Base-by-base conservation (phyloP, 2,329 filamentous ascomycete species). In the Kalaharituber pfeilii region DNA sequence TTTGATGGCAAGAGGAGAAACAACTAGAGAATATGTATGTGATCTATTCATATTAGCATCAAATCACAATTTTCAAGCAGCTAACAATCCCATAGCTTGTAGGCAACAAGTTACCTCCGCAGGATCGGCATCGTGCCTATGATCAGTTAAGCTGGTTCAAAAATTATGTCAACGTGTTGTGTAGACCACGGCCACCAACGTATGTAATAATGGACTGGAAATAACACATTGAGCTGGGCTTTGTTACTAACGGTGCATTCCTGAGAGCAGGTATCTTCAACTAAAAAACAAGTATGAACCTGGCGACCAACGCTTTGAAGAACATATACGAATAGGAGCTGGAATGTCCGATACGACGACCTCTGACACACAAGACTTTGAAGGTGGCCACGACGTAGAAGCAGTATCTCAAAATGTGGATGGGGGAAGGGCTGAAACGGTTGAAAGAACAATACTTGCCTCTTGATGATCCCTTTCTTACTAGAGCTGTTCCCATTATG, bases 101-200 rank as follows among this genome's bases (percentile, higher is more conserved):
- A 22, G 42, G 18, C 1, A 47, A 94, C 69, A 96, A 96, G 68
- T 96, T 98, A 67, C 72, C 82, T 59, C 93, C 91, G 70, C 82
- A 83, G 63, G 89, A 98, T 67, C 80, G 91, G 11, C 93, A 94
- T 68, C 76, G 88, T 44, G 86, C 91, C 1, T 98, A 94, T 63
- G 88, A 80, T 1, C 87, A 93, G 65, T 81, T 80, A 30, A 82
- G 73, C 61, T 72, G 82, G 49, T 68, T 83, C 64, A 81, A 76
- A 64, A 98, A 98, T 68, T 87, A 85, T 76, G 68, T 84, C 33
- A 76, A 81, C 6, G 87, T 95, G 11, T 73, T 96, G 50, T 82
- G 81, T 62, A 80, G 89, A 50, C 88, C 91, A 11, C 77, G 88
- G 20, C 81, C 86, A 20, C 88, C 89, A 6, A 89, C 84, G 0